A percentile compares a stretch with the other conserved stretches of the same genome.
Evolutionary conservation across 2,329 filamentous ascomycete genomes (phyloP).

Genomic region (Pseudopyricularia javanii): DNA sequence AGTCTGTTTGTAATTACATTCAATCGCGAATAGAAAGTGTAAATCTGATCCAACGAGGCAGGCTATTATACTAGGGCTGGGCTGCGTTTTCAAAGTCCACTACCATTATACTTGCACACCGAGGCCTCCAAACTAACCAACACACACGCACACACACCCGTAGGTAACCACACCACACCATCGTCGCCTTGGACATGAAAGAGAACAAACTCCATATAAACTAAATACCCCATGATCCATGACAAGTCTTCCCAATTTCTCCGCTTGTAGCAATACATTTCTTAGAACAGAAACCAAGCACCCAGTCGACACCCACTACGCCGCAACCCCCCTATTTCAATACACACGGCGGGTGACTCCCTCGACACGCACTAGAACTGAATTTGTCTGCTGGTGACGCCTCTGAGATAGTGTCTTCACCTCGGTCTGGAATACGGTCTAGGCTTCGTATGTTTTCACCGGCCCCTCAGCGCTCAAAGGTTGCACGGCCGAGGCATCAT

Average conservation of each 20-base stretch:
- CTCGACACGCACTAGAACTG: no score
- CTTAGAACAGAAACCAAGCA: neutral
- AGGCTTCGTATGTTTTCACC: slow-evolving; percentile 47
- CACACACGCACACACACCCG: no score
- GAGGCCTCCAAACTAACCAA: no score
- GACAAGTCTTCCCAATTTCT: neutral
- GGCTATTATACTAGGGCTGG: no score
- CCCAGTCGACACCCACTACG: neutral
- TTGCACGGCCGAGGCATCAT: slow-evolving; percentile 31
- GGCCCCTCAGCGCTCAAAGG: slow-evolving; percentile 42
- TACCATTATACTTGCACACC: no score
- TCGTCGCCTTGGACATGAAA: neutral
- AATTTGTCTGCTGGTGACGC: no score
- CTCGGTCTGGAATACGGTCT: slow-evolving; percentile 5
- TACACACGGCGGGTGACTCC: no score
- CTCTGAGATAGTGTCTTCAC: neutral
- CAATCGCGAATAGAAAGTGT: no score
- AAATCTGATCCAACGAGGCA: no score
- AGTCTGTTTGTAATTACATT: no score
- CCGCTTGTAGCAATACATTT: slow-evolving; percentile 1
- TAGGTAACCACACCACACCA: no score
- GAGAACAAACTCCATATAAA: neutral
- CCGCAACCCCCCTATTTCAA: neutral
- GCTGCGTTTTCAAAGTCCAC: no score
- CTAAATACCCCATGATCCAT: neutral